These are phyloP conservation scores for Myriosclerotinia curreyana DNA, from an alignment of 2,329 filamentous ascomycete genomes.

Conservation along the genomic window DNA sequence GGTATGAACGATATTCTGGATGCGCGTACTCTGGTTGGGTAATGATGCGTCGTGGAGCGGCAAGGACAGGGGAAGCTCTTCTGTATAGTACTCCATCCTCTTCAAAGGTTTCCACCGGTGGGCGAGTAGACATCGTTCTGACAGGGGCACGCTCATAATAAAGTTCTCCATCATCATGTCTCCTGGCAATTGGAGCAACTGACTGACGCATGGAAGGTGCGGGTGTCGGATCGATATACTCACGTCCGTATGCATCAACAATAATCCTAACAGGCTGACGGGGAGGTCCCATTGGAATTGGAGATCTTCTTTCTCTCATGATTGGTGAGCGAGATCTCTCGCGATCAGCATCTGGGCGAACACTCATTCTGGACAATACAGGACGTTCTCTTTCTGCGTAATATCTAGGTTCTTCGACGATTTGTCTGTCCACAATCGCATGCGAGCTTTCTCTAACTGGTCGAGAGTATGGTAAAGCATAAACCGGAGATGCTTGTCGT, in stretches of 20 bases:
- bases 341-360: slow-evolving; percentile 49
- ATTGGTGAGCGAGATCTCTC: slow-evolving; percentile 50
- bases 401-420: slow-evolving; percentile 41
- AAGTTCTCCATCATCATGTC: slow-evolving; percentile 49
- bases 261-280: slow-evolving; percentile 62
- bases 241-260: slow-evolving; percentile 77
- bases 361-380: slow-evolving; percentile 46
- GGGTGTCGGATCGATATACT: slow-evolving; percentile 63
- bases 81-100: slow-evolving; percentile 44
- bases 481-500: slow-evolving; percentile 35
- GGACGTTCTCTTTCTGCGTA: slow-evolving; percentile 43
- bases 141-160: slow-evolving; percentile 59
- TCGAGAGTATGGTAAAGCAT: slow-evolving; percentile 34
- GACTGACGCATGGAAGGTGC: slow-evolving; percentile 50
- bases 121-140: slow-evolving; percentile 34
- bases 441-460: slow-evolving; percentile 34
- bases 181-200: slow-evolving; percentile 48
- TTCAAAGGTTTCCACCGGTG: slow-evolving; percentile 34
- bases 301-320: slow-evolving; percentile 45
- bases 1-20: slow-evolving; percentile 49
- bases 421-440: slow-evolving; percentile 33
- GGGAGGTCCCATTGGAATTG: slow-evolving; percentile 49
- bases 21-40: slow-evolving; percentile 59
- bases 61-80: slow-evolving; percentile 50
- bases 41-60: slow-evolving; percentile 54